Percentiles rank a stretch among this genome's conserved stretches.
Evolutionary conservation across 1,284 basidiomycete genomes (phyloP).

Genomic region (Trichosporon coremiiforme): DNA sequence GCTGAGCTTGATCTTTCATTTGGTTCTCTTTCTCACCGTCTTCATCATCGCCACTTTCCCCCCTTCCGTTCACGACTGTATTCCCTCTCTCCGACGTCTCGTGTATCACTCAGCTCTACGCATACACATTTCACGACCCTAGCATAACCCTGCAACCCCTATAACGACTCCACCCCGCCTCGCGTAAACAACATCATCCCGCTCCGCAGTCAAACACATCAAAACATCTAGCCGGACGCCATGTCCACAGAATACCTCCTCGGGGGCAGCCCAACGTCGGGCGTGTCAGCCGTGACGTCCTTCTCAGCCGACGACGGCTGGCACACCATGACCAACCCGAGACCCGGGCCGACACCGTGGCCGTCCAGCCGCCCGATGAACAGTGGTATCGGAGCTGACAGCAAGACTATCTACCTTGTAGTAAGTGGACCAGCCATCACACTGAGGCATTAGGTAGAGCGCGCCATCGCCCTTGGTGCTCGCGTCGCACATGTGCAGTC

Average conservation of each 20-base stretch:
- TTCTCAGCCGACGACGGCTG: conserved; percentile 4
- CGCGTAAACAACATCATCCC: neutral
- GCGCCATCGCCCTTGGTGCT: neutral
- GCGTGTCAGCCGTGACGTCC: neutral
- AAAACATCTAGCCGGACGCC: neutral
- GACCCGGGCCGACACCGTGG: neutral
- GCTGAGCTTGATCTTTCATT: neutral
- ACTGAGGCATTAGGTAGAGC: too few relatives aligned
- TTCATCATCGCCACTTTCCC: neutral
- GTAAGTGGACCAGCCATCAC: neutral
- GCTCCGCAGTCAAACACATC: neutral
- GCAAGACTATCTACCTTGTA: conserved; percentile 15
- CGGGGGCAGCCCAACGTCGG: conserved; percentile 7
- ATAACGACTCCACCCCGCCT: neutral
- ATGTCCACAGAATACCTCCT: conserved; percentile 12
- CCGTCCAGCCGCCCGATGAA: neutral
- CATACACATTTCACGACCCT: neutral
- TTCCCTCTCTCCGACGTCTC: neutral
- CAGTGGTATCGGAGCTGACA: neutral
- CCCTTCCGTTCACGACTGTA: neutral
- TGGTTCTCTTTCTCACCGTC: neutral
- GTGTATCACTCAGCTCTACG: neutral
- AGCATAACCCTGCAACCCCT: neutral
- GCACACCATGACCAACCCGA: neutral
- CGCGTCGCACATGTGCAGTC: neutral